Percentiles rank a stretch among this genome's conserved stretches.
phyloP scores from a whole-genome alignment of 176 grass and related monocot species.

The Triticum turgidum region DNA sequence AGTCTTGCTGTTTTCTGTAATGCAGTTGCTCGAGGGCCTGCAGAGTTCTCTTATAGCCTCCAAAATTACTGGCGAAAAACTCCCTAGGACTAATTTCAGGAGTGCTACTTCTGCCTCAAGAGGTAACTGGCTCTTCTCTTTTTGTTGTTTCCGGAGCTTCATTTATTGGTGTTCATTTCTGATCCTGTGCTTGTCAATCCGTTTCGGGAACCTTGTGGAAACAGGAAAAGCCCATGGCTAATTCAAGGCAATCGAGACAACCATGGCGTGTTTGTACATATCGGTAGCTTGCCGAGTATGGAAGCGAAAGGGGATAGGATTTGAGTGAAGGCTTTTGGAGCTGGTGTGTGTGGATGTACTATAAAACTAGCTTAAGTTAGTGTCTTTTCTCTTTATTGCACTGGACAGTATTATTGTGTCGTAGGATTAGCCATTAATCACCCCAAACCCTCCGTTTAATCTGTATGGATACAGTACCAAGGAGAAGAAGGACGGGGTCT shows the following conservation, averaged over 20 bases:
- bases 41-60: constrained; percentile 88
- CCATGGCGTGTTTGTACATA: constrained; percentile 57
- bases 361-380: constrained; percentile 68
- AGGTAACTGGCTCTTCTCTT: constrained; percentile 42
- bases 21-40: constrained; percentile 86
- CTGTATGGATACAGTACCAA: constrained; percentile 31
- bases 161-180: neutral
- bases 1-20: constrained; percentile 7
- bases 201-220: constrained; percentile 8
- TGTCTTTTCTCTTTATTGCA: constrained; percentile 27
- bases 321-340: constrained; percentile 45
- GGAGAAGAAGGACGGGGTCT: constrained; percentile 7
- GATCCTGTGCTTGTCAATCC: constrained; percentile 2
- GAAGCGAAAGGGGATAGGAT: constrained; percentile 55
- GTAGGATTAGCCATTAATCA: constrained; percentile 46
- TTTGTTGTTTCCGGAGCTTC: neutral
- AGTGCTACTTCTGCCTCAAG: constrained; percentile 59
- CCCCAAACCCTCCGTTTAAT: constrained; percentile 10
- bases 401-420: constrained; percentile 14
- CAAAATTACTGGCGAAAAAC: constrained; percentile 78
- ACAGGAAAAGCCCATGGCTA: constrained; percentile 56
- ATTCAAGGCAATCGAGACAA: constrained; percentile 31
- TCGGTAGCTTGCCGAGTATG: constrained; percentile 46
- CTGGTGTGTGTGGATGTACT: constrained; percentile 60
- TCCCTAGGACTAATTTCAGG: constrained; percentile 49